Conservation (phyloP, 2,329 filamentous ascomycete species). For the Neonectria faginata region DNA sequence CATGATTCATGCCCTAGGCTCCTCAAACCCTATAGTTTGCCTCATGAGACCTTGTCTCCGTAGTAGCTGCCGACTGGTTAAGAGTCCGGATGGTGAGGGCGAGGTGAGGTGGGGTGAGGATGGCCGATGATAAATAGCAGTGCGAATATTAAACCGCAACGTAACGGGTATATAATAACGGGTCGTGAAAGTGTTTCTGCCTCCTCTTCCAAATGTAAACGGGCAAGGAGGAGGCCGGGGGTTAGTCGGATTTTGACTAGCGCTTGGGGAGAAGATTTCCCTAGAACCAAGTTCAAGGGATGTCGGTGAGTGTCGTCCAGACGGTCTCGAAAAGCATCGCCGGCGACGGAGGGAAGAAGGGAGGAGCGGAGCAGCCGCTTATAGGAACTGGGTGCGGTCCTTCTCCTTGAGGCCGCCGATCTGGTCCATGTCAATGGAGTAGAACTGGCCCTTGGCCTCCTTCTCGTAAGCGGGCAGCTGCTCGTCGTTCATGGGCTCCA, state of each 20-base stretch:
- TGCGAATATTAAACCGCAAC: conserved; percentile 47
- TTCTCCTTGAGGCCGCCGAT: conserved; percentile 97
- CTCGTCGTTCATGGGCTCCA: conserved; percentile 86
- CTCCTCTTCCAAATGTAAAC: conserved; percentile 36
- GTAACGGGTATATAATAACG: conserved; percentile 48
- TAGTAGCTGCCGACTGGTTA: conserved; percentile 33
- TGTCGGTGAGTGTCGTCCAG: conserved; percentile 45
- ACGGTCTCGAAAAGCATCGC: conserved; percentile 43
- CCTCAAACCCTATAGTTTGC: conserved; percentile 18
- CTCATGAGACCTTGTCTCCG: conserved; percentile 39
- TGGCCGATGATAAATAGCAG: conserved; percentile 43
- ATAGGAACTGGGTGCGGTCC: conserved; percentile 60
- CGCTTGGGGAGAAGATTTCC: conserved; percentile 27
- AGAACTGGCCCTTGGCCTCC: conserved; percentile 82
- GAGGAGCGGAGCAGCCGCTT: conserved; percentile 34
- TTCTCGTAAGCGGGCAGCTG: conserved; percentile 90
- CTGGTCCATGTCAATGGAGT: conserved; percentile 92
- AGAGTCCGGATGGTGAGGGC: conserved; percentile 26
- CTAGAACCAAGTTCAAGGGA: conserved; percentile 36
- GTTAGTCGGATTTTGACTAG: conserved; percentile 38
- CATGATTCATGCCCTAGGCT: conserved; percentile 30
- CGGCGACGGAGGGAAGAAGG: conserved; percentile 38
- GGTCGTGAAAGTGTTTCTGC: conserved; percentile 42
- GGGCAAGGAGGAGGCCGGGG: conserved; percentile 31
- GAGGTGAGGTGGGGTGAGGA: conserved; percentile 33